A percentile compares a stretch with the other conserved stretches of the same genome.
These are phyloP conservation scores for Fusarium sp. DNA, from an alignment of 2,329 filamentous ascomycete species.

Conservation along the genomic window DNA sequence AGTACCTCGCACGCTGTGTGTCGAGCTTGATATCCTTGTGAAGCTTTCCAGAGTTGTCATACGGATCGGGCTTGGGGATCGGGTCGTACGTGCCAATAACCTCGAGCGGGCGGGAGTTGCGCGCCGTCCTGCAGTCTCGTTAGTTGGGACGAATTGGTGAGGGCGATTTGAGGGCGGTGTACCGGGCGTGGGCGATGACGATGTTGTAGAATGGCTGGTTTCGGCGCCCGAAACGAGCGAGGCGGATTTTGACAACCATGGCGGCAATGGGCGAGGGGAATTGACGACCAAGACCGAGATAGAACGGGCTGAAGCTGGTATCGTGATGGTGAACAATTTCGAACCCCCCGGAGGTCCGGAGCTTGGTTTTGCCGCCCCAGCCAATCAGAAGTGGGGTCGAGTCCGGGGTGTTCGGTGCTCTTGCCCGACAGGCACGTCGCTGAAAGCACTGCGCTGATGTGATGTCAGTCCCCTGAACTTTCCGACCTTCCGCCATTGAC, in stretches of 20 bases:
- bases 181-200: conserved; percentile 93
- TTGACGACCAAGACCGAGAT: conserved; percentile 29
- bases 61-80: conserved; percentile 70
- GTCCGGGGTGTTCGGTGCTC: not conserved
- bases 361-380: conserved; percentile 51
- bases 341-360: conserved; percentile 39
- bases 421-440: not conserved
- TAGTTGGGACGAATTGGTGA: not conserved
- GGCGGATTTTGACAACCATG: conserved; percentile 95
- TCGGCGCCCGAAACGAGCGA: conserved; percentile 91
- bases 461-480: conserved; percentile 36
- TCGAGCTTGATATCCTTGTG: conserved; percentile 96
- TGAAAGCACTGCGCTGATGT: conserved; percentile 13
- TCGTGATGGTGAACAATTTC: conserved; percentile 47
- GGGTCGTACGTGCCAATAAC: conserved; percentile 86
- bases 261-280: conserved; percentile 21
- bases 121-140: conserved; percentile 73
- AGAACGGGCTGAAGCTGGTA: conserved; percentile 7
- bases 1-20: conserved; percentile 84
- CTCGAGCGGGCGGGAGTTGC: conserved; percentile 90
- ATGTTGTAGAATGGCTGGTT: conserved; percentile 98
- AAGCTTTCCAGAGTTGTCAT: conserved; percentile 72
- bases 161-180: conserved; percentile 46
- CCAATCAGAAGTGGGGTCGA: conserved; percentile 36
- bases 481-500: conserved; percentile 25